phyloP scores from a whole-genome alignment of 2,329 filamentous ascomycete species.

The Neurospora crassa region DNA sequence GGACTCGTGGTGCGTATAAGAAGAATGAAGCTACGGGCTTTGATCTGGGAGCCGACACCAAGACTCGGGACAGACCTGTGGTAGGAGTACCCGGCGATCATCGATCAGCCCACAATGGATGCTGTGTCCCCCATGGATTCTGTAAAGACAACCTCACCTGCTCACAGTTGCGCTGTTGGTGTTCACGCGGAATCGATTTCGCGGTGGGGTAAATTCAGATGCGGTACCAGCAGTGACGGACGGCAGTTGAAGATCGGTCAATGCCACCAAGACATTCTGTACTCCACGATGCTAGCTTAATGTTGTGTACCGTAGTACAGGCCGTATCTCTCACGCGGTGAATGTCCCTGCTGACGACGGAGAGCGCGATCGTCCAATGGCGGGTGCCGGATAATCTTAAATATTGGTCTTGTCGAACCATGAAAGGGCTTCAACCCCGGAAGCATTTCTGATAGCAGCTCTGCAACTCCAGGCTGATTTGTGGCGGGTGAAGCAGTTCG shows the following conservation, averaged over 20 bases:
- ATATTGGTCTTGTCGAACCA: constrained; percentile 1
- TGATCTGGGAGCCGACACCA: not conserved
- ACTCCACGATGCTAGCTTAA: not conserved
- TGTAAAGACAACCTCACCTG: not conserved
- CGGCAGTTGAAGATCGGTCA: not conserved
- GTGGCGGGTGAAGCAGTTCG: not conserved
- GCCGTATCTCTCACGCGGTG: not conserved
- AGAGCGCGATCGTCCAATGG: constrained; percentile 4
- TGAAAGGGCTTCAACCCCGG: not conserved
- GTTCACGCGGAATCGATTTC: not conserved
- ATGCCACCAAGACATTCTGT: too few species aligned
- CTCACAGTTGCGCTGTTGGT: not conserved
- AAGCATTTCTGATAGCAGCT: not conserved
- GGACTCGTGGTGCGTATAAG: not conserved
- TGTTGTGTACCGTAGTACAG: not conserved
- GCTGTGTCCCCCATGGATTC: not conserved
- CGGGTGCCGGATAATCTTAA: constrained; percentile 9
- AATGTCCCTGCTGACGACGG: not conserved
- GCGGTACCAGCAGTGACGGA: not conserved
- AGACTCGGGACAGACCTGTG: not conserved
- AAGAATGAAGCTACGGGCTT: not conserved
- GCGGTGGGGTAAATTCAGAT: not conserved
- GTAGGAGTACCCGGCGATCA: not conserved
- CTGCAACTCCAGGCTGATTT: not conserved
- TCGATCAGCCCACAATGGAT: not conserved